Evolutionary conservation across 176 grass and related monocot species (phyloP).

Genomic region (Poa pratensis): DNA sequence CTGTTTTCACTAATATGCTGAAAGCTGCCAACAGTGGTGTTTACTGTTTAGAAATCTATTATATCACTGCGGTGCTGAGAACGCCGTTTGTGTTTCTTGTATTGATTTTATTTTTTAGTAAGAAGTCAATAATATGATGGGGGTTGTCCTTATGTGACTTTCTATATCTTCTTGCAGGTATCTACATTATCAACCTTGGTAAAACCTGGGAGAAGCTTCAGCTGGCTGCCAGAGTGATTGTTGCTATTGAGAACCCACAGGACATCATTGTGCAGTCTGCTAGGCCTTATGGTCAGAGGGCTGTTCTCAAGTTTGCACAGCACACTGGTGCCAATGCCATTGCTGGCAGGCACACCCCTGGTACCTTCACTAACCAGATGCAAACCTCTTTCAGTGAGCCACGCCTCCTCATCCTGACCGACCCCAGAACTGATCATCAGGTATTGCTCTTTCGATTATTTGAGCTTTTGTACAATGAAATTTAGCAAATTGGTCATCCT

Average conservation of each 20-base stretch:
- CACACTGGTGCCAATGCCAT: constrained; percentile 11
- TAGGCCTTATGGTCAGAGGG: not conserved
- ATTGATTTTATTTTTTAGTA: not conserved
- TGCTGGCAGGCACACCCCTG: constrained; percentile 6
- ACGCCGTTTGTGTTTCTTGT: not conserved
- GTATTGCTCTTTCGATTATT: constrained; percentile 22
- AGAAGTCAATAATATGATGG: not conserved
- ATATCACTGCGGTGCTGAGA: not conserved
- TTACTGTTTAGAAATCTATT: not conserved
- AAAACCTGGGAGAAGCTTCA: constrained; percentile 14
- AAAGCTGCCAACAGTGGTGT: not conserved
- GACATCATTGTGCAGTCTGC: constrained; percentile 7
- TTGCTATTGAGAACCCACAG: constrained; percentile 3
- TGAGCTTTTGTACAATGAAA: not conserved
- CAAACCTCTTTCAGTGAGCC: not conserved
- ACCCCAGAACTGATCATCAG: constrained; percentile 89
- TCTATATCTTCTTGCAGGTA: not conserved
- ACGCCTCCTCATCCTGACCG: constrained; percentile 83
- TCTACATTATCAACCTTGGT: constrained; percentile 8
- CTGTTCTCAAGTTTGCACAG: not conserved
- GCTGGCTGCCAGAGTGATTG: not conserved
- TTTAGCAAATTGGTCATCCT: not conserved
- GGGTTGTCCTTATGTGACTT: not conserved
- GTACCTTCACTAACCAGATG: constrained; percentile 17
- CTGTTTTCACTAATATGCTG: not conserved